Evolutionary conservation across 176 grass and related monocot genomes (phyloP).

Genomic region (Alloteropsis semialata): DNA sequence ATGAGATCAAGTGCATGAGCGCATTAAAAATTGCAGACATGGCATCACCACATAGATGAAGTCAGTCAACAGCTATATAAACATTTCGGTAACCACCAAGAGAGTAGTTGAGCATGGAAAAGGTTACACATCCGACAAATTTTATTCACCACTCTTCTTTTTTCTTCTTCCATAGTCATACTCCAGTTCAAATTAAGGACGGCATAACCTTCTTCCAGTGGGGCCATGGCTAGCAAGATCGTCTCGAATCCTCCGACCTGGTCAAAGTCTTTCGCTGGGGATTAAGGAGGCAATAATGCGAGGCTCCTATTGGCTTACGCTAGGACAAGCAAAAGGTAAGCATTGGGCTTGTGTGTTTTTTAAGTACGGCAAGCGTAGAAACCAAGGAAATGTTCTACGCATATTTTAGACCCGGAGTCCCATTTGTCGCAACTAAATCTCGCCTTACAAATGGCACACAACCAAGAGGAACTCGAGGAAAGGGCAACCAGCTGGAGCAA

Average conservation of each 20-base stretch:
- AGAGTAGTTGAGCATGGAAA: slow-evolving; percentile 15
- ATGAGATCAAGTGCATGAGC: background rate
- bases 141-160: background rate
- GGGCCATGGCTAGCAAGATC: background rate
- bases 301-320: background rate
- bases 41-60: background rate
- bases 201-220: background rate
- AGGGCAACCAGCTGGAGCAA: background rate
- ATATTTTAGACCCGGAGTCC: slow-evolving; percentile 10
- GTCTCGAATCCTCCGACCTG: background rate
- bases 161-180: background rate
- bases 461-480: background rate
- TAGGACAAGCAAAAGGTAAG: background rate
- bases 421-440: slow-evolving; percentile 22
- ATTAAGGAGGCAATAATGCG: slow-evolving; percentile 7
- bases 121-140: too few relatives aligned
- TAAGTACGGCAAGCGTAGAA: slow-evolving; percentile 39
- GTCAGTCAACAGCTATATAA: background rate
- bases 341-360: slow-evolving; percentile 23
- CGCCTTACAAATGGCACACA: slow-evolving; percentile 27
- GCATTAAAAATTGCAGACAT: background rate
- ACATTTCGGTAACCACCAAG: background rate
- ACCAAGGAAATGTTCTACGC: slow-evolving; percentile 29
- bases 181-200: background rate
- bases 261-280: slow-evolving; percentile 25